Evolutionary conservation across 2,329 filamentous ascomycete genomes (phyloP).

Genomic region (Claviceps fusiformis): DNA sequence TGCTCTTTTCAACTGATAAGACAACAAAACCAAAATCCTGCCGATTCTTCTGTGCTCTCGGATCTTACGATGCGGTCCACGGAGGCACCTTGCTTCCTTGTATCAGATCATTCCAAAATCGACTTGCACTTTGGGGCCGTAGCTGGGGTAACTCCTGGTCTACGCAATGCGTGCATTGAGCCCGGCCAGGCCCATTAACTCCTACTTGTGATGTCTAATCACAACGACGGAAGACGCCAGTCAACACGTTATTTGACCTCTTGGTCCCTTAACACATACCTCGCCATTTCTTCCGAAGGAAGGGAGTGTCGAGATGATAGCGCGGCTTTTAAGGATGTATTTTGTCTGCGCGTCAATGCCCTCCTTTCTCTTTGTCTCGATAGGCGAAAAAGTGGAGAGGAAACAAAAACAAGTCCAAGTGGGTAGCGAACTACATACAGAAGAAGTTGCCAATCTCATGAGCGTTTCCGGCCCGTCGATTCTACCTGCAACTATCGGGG

Average conservation of each 20-base stretch:
- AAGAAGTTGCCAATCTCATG: slow-evolving; percentile 35
- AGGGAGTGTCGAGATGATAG: slow-evolving; percentile 35
- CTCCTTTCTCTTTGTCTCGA: slow-evolving; percentile 33
- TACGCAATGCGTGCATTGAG: slow-evolving; percentile 34
- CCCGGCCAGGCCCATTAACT: slow-evolving; percentile 46
- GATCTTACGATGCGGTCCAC: slow-evolving; percentile 21
- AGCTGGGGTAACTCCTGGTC: slow-evolving; percentile 9
- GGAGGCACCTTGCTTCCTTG: not conserved
- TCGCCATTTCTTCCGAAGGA: slow-evolving; percentile 29
- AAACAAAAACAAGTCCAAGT: slow-evolving; percentile 92
- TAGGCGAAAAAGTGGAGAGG: slow-evolving; percentile 43
- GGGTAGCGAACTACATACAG: slow-evolving; percentile 72
- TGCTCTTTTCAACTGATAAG: slow-evolving; percentile 18
- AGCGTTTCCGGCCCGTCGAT: not conserved
- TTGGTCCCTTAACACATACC: slow-evolving; percentile 26
- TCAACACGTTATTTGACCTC: slow-evolving; percentile 17
- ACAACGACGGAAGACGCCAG: slow-evolving; percentile 34
- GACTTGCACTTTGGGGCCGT: slow-evolving; percentile 26
- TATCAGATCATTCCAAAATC: slow-evolving; percentile 9
- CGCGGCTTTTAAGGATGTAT: slow-evolving; percentile 89
- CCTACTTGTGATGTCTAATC: slow-evolving; percentile 28
- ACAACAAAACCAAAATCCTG: slow-evolving; percentile 11
- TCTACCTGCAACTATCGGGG: not conserved
- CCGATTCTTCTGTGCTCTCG: slow-evolving; percentile 27
- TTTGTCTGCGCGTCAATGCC: slow-evolving; percentile 73